Evolutionary conservation across 106 monocot species (phyloP).

Genomic region (Platanthera zijinensis): DNA sequence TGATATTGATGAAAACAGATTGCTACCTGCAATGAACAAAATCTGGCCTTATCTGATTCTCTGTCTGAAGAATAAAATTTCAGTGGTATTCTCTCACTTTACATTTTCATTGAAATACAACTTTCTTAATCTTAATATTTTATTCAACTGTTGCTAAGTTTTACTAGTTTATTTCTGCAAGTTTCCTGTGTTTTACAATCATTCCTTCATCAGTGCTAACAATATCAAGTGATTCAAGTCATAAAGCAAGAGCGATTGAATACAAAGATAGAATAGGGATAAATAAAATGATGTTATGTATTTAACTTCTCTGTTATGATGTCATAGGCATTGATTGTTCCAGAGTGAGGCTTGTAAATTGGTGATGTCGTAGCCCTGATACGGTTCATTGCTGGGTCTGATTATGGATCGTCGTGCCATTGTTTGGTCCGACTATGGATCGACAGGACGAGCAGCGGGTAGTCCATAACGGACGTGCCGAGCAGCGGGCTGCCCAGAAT

Average conservation of each 20-base stretch:
- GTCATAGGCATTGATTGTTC: not conserved
- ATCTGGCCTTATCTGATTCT: constrained; percentile 86
- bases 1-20: constrained; percentile 62
- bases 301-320: not conserved
- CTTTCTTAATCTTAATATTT: not conserved
- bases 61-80: constrained; percentile 72
- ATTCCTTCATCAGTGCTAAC: not conserved
- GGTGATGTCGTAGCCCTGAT: too few relatives aligned
- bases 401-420: too few relatives aligned
- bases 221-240: too few relatives aligned
- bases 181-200: not conserved
- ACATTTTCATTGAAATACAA: not conserved
- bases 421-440: too few relatives aligned
- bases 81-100: constrained; percentile 40
- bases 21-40: constrained; percentile 94
- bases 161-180: not conserved
- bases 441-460: too few relatives aligned
- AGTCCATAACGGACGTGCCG: too few relatives aligned
- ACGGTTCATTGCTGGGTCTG: too few relatives aligned
- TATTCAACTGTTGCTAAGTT: not conserved
- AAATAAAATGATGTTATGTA: not conserved
- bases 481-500: too few relatives aligned
- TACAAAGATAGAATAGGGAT: not conserved
- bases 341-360: too few relatives aligned
- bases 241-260: not conserved